phyloP scores from a whole-genome alignment of 83 land plant species.

The Isoetes engelmannii region DNA sequence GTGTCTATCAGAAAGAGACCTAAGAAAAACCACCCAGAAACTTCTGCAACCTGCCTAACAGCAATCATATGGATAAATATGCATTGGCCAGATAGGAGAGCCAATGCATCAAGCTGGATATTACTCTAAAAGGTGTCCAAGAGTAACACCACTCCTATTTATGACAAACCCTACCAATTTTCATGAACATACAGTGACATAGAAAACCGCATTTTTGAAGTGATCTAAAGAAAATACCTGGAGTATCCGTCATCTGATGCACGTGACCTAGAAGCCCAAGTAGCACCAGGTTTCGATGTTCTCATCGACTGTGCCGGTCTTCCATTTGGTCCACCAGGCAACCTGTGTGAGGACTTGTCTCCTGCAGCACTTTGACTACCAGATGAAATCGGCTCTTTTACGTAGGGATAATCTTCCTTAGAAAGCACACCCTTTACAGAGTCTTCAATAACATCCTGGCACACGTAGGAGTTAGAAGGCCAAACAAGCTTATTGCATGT shows the following conservation, averaged over 20 bases:
- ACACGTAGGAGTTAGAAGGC: neutral
- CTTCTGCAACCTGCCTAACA: too few relatives aligned
- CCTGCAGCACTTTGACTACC: slow-evolving; percentile 27
- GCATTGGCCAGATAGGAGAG: neutral
- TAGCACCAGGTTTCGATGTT: slow-evolving; percentile 58
- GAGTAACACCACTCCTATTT: too few relatives aligned
- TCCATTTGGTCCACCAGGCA: slow-evolving; percentile 22
- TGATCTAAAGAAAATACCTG: slow-evolving; percentile 32
- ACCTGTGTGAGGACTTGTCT: slow-evolving; percentile 20
- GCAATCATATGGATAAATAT: too few relatives aligned
- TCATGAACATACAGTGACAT: too few relatives aligned
- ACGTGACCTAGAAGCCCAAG: slow-evolving; percentile 71
- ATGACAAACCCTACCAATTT: too few relatives aligned
- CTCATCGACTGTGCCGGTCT: slow-evolving; percentile 71
- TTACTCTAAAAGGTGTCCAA: neutral
- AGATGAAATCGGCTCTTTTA: slow-evolving; percentile 62
- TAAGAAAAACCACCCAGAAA: too few relatives aligned
- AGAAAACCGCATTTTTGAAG: too few relatives aligned
- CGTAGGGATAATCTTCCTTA: slow-evolving; percentile 73
- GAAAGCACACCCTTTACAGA: slow-evolving; percentile 63
- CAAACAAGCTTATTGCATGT: neutral
- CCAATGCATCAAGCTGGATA: neutral
- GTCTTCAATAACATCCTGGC: slow-evolving; percentile 78
- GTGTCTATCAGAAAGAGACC: too few relatives aligned
- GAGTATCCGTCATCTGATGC: slow-evolving; percentile 80